Evolutionary conservation across 331 rosid species (phyloP).

Genomic region (Ulmus americana): DNA sequence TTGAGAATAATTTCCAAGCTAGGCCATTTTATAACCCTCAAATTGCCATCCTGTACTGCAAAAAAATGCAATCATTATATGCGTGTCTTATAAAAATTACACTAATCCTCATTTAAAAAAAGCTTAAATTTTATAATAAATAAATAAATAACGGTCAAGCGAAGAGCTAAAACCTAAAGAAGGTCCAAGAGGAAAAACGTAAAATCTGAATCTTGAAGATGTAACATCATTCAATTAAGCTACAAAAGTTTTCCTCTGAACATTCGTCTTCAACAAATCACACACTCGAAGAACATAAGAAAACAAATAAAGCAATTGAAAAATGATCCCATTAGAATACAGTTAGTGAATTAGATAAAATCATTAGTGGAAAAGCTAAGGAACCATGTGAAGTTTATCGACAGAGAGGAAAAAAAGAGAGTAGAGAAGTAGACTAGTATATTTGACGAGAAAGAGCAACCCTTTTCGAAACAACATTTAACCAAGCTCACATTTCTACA

Average conservation of each 20-base stretch:
- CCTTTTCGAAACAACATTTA: background rate
- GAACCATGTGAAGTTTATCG: no score
- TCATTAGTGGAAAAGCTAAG: background rate
- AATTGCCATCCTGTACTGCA: constrained; percentile 87
- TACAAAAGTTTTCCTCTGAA: no score
- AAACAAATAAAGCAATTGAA: no score
- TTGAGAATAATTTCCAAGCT: constrained; percentile 64
- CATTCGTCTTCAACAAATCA: no score
- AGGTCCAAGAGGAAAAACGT: background rate
- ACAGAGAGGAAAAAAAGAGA: no score
- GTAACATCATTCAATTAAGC: background rate
- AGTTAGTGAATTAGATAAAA: no score
- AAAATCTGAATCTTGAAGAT: background rate
- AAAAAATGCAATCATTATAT: constrained; percentile 44
- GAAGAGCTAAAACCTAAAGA: background rate
- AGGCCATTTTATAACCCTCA: constrained; percentile 90
- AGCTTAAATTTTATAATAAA: background rate
- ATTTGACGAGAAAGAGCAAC: background rate
- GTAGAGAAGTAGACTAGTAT: background rate
- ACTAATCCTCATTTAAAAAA: background rate
- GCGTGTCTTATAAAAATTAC: background rate
- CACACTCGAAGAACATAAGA: no score
- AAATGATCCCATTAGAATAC: no score
- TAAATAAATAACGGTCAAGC: background rate
- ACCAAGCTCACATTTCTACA: background rate